Evolutionary conservation across 805 yeast species (phyloP).

Genomic region (Nakazawaea anatomiae): DNA sequence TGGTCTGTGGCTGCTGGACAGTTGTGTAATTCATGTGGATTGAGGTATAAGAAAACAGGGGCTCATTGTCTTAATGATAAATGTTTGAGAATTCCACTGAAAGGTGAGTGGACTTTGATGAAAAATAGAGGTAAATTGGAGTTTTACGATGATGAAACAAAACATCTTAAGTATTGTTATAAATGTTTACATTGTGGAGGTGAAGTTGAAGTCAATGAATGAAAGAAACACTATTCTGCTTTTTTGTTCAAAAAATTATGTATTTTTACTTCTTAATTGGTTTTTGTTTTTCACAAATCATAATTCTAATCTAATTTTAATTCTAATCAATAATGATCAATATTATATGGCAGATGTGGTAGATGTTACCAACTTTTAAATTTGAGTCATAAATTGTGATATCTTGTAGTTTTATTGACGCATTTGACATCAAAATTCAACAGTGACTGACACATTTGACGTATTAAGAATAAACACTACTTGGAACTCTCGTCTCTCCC

Average conservation of each 20-base stretch:
- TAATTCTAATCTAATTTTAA: no score
- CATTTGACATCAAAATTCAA: no score
- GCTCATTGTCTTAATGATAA: constrained; percentile 74
- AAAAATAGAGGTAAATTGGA: constrained; percentile 53
- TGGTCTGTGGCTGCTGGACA: constrained; percentile 94
- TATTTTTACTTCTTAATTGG: not conserved
- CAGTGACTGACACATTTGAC: no score
- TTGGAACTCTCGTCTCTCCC: no score
- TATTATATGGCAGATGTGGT: no score
- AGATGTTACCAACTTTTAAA: no score
- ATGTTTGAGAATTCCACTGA: constrained; percentile 90
- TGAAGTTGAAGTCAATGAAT: constrained; percentile 40
- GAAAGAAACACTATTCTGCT: not conserved
- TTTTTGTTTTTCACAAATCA: not conserved
- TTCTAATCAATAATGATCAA: no score
- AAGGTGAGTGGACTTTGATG: constrained; percentile 92
- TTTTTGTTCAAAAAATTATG: not conserved
- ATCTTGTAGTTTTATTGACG: no score
- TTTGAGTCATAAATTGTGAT: no score
- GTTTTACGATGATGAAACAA: constrained; percentile 21
- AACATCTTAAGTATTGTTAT: constrained; percentile 21
- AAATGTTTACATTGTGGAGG: constrained; percentile 57
- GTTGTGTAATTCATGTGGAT: constrained; percentile 92
- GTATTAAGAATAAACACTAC: no score
- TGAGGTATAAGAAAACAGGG: constrained; percentile 89